These are phyloP conservation scores for Trichoderma hamatum DNA, from an alignment of 2,329 filamentous ascomycete genomes.

Conservation along the genomic window DNA sequence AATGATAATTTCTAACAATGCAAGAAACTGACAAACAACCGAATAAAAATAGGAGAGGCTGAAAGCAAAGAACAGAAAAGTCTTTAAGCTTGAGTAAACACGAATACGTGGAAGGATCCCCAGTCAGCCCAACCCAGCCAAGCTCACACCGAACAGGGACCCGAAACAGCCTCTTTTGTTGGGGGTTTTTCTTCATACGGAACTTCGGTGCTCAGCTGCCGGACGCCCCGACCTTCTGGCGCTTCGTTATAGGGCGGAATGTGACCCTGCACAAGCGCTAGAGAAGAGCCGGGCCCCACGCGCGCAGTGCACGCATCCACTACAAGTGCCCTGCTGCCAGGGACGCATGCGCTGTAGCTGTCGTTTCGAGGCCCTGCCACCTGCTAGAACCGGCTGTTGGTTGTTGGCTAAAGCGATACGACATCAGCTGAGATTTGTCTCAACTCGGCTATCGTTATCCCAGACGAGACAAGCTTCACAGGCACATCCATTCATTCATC, in stretches of 20 bases:
- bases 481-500: neutral
- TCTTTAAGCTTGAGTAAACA: neutral
- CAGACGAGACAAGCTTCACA: neutral
- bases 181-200: neutral
- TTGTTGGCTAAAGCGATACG: neutral
- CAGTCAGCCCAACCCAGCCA: neutral
- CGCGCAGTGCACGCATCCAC: slow-evolving; percentile 19
- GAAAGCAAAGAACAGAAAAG: neutral
- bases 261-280: slow-evolving; percentile 17
- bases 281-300: neutral
- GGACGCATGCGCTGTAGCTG: slow-evolving; percentile 3
- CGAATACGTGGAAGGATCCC: slow-evolving; percentile 22
- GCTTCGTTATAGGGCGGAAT: neutral
- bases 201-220: slow-evolving; percentile 9
- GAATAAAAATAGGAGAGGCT: slow-evolving; percentile 6
- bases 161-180: neutral
- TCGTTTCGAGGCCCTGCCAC: neutral
- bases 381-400: neutral
- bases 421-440: slow-evolving; percentile 14
- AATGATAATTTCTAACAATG: neutral
- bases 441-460: neutral
- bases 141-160: slow-evolving; percentile 2
- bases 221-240: slow-evolving; percentile 6
- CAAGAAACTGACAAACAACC: neutral
- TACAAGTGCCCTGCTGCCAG: slow-evolving; percentile 11